Conservation (phyloP, 1,284 basidiomycete species). For the Coniferiporia weirii region DNA sequence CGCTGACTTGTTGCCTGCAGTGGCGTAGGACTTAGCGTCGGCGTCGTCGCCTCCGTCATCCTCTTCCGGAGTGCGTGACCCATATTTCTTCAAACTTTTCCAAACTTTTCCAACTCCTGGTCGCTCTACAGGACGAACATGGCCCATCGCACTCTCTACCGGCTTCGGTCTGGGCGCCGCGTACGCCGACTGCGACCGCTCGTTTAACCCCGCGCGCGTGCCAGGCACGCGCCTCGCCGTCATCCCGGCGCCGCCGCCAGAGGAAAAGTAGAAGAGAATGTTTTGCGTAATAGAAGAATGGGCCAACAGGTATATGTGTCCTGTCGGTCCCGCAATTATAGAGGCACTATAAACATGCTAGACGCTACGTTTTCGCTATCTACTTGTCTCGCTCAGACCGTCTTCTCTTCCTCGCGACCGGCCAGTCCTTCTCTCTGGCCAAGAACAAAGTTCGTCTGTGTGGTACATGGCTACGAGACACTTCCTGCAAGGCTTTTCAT, state of each 20-base stretch:
- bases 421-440: not conserved
- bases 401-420: not conserved
- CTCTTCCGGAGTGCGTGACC: constrained; percentile 85
- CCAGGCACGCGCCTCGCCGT: constrained; percentile 75
- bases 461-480: too few species aligned
- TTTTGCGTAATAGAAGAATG: not conserved
- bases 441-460: not conserved
- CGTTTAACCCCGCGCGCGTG: constrained; percentile 91
- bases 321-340: not conserved
- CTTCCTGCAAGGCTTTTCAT: too few species aligned
- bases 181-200: constrained; percentile 94
- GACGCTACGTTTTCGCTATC: not conserved
- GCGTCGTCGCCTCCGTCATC: constrained; percentile 91
- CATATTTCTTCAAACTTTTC: not conserved
- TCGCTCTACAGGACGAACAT: constrained; percentile 76
- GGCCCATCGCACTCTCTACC: constrained; percentile 91
- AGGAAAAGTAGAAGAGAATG: constrained; percentile 20
- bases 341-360: not conserved
- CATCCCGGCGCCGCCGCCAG: constrained; percentile 35
- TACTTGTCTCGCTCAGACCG: not conserved
- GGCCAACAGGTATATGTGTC: not conserved
- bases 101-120: constrained; percentile 5
- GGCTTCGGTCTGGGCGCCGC: constrained; percentile 87
- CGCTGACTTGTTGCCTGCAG: constrained; percentile 37
- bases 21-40: constrained; percentile 91